phyloP scores from a whole-genome alignment of 495 filamentous ascomycete species.

The Penicillium robsamsonii region DNA sequence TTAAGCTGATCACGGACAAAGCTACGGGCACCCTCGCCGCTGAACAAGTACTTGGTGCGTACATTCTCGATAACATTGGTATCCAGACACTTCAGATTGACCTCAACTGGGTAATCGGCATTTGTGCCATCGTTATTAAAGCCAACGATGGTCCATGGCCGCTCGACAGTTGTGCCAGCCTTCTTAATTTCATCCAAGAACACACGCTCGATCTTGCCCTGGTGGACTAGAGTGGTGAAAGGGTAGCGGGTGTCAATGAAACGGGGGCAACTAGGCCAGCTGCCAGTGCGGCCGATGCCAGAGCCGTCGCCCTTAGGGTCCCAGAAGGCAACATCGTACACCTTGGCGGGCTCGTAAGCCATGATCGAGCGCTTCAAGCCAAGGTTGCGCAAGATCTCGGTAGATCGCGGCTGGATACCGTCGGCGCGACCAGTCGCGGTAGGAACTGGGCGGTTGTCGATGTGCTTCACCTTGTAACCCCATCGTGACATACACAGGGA shows the following conservation, averaged over 20 bases:
- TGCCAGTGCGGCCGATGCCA: constrained; percentile 60
- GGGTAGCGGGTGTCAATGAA: constrained; percentile 67
- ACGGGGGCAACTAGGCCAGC: constrained; percentile 61
- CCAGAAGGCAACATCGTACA: constrained; percentile 69
- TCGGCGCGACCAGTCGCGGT: constrained; percentile 70
- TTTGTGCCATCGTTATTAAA: constrained; percentile 60
- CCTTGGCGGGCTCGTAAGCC: constrained; percentile 62
- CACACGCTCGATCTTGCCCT: constrained; percentile 63
- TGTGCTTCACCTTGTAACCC: constrained; percentile 67
- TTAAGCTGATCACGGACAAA: constrained; percentile 59
- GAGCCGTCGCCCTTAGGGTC: constrained; percentile 50
- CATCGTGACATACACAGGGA: constrained; percentile 75
- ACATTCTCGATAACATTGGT: constrained; percentile 65
- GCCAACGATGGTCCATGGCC: constrained; percentile 61
- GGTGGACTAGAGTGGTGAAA: constrained; percentile 63
- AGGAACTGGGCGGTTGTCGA: constrained; percentile 62
- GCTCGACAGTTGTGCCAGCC: constrained; percentile 54
- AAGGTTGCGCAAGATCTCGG: constrained; percentile 67
- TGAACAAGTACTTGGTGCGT: constrained; percentile 63
- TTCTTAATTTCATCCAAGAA: constrained; percentile 63
- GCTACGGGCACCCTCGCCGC: constrained; percentile 63
- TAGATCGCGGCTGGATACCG: constrained; percentile 70
- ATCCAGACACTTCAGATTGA: constrained; percentile 72
- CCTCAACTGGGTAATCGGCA: constrained; percentile 58
- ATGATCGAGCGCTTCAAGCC: constrained; percentile 63